Conservation (phyloP, 1,284 basidiomycete species). For the Cerioporus squamosus region DNA sequence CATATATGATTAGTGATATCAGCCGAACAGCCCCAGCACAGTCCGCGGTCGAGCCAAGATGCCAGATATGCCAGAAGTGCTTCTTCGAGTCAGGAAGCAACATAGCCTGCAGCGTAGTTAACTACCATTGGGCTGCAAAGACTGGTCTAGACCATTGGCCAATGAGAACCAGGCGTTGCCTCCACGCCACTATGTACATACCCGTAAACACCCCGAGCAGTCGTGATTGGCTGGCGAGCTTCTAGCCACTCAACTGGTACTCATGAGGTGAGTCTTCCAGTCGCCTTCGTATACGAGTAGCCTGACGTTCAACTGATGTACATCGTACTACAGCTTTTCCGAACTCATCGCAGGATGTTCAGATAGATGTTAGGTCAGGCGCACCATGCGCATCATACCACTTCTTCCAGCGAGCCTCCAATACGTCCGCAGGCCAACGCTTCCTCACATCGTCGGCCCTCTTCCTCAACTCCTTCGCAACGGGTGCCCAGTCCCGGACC, state of each 20-base stretch:
- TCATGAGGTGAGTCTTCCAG: too few relatives aligned
- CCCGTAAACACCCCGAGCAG: neutral
- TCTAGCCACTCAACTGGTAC: too few relatives aligned
- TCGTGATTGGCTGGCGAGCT: neutral
- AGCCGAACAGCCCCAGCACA: neutral
- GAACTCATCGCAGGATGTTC: neutral
- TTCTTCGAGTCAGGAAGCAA: neutral
- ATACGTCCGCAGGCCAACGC: slow-evolving; percentile 41
- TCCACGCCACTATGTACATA: neutral
- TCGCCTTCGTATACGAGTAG: too few relatives aligned
- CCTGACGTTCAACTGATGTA: too few relatives aligned
- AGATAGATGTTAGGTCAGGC: neutral
- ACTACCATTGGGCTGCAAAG: too few relatives aligned
- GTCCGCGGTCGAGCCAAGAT: neutral
- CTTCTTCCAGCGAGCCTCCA: slow-evolving; percentile 31
- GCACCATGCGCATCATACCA: slow-evolving; percentile 17
- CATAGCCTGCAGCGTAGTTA: too few relatives aligned
- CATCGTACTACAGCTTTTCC: too few relatives aligned
- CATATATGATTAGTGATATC: slow-evolving; percentile 9
- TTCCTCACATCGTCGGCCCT: slow-evolving; percentile 52
- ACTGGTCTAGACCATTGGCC: too few relatives aligned
- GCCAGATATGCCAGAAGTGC: neutral
- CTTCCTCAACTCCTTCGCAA: slow-evolving; percentile 49
- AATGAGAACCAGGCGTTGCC: too few relatives aligned
- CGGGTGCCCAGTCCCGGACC: slow-evolving; percentile 32